These are phyloP conservation scores for Leishmania arabica DNA, from an alignment of 208 protist species.

Conservation along the genomic window DNA sequence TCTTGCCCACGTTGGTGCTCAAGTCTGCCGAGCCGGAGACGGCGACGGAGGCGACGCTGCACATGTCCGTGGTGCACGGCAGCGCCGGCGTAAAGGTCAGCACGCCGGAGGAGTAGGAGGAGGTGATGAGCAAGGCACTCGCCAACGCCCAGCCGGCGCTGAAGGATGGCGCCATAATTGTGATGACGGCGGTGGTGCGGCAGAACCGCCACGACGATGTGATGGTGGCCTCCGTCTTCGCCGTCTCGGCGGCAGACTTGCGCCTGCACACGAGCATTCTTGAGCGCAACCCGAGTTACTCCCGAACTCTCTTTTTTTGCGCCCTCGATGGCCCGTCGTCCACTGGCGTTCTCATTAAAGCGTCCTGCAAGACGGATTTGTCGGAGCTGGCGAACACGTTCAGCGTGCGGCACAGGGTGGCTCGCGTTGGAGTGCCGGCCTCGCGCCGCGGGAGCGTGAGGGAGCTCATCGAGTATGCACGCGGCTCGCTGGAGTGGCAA, in stretches of 20 bases:
- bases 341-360: constrained; percentile 39
- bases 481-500: constrained; percentile 26
- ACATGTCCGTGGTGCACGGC: constrained; percentile 54
- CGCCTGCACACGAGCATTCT: constrained; percentile 35
- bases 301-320: constrained; percentile 53
- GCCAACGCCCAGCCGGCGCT: constrained; percentile 27
- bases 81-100: constrained; percentile 24
- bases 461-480: constrained; percentile 44
- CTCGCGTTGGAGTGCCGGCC: constrained; percentile 33
- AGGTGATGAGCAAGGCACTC: constrained; percentile 34
- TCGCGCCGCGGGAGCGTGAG: constrained; percentile 58
- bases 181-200: constrained; percentile 58
- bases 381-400: constrained; percentile 33
- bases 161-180: constrained; percentile 38
- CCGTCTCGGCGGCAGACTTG: constrained; percentile 38
- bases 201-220: constrained; percentile 48
- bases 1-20: constrained; percentile 34
- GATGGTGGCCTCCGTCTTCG: constrained; percentile 50
- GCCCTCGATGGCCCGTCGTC: constrained; percentile 51
- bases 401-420: constrained; percentile 40
- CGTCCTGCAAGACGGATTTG: constrained; percentile 27
- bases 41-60: constrained; percentile 37
- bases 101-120: constrained; percentile 30
- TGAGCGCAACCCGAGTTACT: constrained; percentile 31
- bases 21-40: constrained; percentile 6